A percentile compares a stretch with the other conserved stretches of the same genome.
Conservation (phyloP, 2,329 filamentous ascomycete genomes). For the Pyrenochaeta sp. region DNA sequence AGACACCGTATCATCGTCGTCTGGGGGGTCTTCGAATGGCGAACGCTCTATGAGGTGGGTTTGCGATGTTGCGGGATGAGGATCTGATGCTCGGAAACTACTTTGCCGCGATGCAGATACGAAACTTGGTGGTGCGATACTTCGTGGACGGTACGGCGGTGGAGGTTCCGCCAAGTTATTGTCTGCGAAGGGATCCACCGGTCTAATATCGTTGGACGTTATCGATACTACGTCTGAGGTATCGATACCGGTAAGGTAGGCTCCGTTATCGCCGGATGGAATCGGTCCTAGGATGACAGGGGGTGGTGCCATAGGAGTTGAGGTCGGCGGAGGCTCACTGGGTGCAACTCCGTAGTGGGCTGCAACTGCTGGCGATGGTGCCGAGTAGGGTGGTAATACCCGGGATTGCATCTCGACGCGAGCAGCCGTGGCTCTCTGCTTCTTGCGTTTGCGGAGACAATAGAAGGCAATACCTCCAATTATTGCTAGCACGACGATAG, state of each 20-base stretch:
- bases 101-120: slow-evolving; percentile 40
- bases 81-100: slow-evolving; percentile 31
- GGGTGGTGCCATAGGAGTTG: slow-evolving; percentile 20
- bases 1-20: slow-evolving; percentile 39
- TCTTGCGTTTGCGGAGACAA: slow-evolving; percentile 41
- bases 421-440: slow-evolving; percentile 21
- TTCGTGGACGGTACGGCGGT: slow-evolving; percentile 47
- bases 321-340: slow-evolving; percentile 24
- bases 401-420: slow-evolving; percentile 27
- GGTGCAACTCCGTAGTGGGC: slow-evolving; percentile 23
- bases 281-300: slow-evolving; percentile 48
- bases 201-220: slow-evolving; percentile 28
- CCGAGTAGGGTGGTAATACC: slow-evolving; percentile 23
- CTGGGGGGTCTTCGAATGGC: slow-evolving; percentile 44
- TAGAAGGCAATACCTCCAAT: slow-evolving; percentile 31
- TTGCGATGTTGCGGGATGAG: slow-evolving; percentile 22
- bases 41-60: slow-evolving; percentile 36
- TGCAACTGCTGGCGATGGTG: slow-evolving; percentile 20
- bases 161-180: slow-evolving; percentile 41
- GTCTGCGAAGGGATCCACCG: slow-evolving; percentile 42
- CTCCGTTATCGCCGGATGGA: slow-evolving; percentile 34
- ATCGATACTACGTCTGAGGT: slow-evolving; percentile 47
- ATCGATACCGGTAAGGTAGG: slow-evolving; percentile 49
- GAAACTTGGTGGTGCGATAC: slow-evolving; percentile 36
- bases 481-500: slow-evolving; percentile 33